Evolutionary conservation across 2,329 filamentous ascomycete species (phyloP).

Genomic region (Phyllosticta paracitricarpa): DNA sequence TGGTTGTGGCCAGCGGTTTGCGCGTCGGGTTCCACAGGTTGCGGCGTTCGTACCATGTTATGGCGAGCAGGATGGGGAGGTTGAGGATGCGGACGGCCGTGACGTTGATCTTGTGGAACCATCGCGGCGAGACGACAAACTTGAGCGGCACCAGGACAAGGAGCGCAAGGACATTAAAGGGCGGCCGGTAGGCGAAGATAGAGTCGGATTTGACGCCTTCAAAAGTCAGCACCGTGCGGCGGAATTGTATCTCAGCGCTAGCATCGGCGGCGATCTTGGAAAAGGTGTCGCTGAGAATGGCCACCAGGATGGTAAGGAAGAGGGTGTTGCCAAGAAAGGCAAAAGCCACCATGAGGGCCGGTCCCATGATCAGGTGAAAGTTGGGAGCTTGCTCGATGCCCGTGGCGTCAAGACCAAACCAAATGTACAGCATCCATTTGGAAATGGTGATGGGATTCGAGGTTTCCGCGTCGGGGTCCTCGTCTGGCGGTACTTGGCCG

Average conservation of each 20-base stretch:
- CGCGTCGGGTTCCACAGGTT: slow-evolving; percentile 50
- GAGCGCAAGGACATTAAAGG: slow-evolving; percentile 73
- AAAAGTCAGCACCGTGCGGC: slow-evolving; percentile 69
- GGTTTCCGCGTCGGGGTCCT: slow-evolving; percentile 7
- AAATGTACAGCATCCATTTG: slow-evolving; percentile 91
- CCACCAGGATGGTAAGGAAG: slow-evolving; percentile 81
- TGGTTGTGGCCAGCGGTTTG: slow-evolving; percentile 20
- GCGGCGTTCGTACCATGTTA: slow-evolving; percentile 60
- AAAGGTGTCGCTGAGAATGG: slow-evolving; percentile 79
- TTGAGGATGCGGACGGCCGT: slow-evolving; percentile 65
- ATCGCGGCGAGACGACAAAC: slow-evolving; percentile 65
- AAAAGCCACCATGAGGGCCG: slow-evolving; percentile 71
- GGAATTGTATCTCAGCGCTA: slow-evolving; percentile 74
- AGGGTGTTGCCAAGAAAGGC: slow-evolving; percentile 79
- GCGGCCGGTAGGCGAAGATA: slow-evolving; percentile 72
- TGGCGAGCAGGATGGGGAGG: slow-evolving; percentile 60
- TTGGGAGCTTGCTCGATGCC: slow-evolving; percentile 49
- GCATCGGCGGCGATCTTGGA: slow-evolving; percentile 67
- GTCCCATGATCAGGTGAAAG: slow-evolving; percentile 72
- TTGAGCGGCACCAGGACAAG: slow-evolving; percentile 66
- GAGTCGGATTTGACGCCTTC: slow-evolving; percentile 80
- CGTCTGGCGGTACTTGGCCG: slow-evolving; percentile 16
- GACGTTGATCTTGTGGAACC: slow-evolving; percentile 88
- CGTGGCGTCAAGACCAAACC: slow-evolving; percentile 73
- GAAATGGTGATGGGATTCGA: slow-evolving; percentile 51